Evolutionary conservation across 495 filamentous ascomycete genomes (phyloP).

Genomic region (Pseudoneurospora amorphoporcata): DNA sequence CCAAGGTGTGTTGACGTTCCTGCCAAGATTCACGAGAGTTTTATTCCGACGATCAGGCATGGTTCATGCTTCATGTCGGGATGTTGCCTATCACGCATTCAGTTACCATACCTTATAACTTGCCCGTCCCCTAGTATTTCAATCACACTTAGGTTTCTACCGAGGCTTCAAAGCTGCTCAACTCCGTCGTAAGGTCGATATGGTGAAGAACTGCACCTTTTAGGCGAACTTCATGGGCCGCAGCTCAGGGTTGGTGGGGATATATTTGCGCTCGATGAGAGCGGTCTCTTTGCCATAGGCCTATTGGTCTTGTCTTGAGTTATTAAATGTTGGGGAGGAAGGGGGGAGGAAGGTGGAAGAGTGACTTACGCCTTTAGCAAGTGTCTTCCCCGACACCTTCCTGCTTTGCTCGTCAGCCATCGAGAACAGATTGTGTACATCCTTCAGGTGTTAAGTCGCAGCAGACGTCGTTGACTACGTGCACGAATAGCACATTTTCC

Average conservation of each 20-base stretch:
- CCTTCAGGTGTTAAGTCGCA: conserved; percentile 8
- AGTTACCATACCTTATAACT: no score
- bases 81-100: no score
- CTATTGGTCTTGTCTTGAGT: no score
- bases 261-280: conserved; percentile 36
- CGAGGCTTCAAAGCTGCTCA: background rate
- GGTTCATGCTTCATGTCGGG: no score
- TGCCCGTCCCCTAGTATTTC: no score
- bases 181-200: conserved; percentile 44
- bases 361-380: conserved; percentile 19
- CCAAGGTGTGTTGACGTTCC: background rate
- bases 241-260: conserved; percentile 36
- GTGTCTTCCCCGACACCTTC: conserved; percentile 21
- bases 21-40: background rate
- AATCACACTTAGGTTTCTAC: no score
- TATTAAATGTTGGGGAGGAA: no score
- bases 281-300: conserved; percentile 12
- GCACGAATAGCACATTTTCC: no score
- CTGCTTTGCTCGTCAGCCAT: conserved; percentile 18
- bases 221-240: conserved; percentile 39
- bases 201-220: conserved; percentile 45
- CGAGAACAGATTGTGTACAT: conserved; percentile 29
- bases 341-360: no score
- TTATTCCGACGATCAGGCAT: no score
- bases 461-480: no score